A percentile compares a stretch with the other conserved stretches of the same genome.
Conservation (phyloP, 345 rosid species). For the Gossypium australe region DNA sequence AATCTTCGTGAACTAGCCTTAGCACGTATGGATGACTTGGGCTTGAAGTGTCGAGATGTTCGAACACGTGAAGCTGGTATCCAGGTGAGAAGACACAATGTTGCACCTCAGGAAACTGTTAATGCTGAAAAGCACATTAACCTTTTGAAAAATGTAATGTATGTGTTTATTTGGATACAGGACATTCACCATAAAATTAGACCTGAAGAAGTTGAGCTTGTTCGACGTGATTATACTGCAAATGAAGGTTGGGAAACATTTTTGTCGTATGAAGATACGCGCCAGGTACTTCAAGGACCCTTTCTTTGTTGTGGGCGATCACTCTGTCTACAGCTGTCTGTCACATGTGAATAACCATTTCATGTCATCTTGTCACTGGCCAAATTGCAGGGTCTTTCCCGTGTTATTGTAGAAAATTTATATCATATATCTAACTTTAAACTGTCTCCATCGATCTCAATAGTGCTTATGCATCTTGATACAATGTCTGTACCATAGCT, state of each 20-base stretch:
- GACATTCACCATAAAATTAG: conserved; percentile 93
- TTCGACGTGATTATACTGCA: conserved; percentile 97
- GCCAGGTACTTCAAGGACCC: conserved; percentile 50
- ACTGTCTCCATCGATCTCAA: background rate
- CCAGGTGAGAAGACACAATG: conserved; percentile 43
- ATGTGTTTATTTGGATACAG: conserved; percentile 34
- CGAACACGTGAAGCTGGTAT: conserved; percentile 99
- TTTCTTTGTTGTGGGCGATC: background rate
- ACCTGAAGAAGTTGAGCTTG: conserved; percentile 97
- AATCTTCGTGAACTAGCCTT: conserved; percentile 95
- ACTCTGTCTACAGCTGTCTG: background rate
- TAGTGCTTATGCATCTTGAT: background rate
- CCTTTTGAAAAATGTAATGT: background rate
- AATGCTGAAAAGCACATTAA: conserved; percentile 1
- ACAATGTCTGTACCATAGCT: background rate
- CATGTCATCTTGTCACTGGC: background rate
- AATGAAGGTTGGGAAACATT: conserved; percentile 99
- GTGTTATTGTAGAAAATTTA: background rate
- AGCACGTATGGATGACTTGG: conserved; percentile 95
- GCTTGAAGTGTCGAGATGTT: conserved; percentile 96
- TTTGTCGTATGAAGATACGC: conserved; percentile 91
- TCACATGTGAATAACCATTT: background rate
- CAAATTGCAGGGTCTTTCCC: background rate
- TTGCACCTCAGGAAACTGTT: background rate
- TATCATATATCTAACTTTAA: background rate